Evolutionary conservation across 805 yeast genomes (phyloP).

Genomic region (Suhomyces prunicola): DNA sequence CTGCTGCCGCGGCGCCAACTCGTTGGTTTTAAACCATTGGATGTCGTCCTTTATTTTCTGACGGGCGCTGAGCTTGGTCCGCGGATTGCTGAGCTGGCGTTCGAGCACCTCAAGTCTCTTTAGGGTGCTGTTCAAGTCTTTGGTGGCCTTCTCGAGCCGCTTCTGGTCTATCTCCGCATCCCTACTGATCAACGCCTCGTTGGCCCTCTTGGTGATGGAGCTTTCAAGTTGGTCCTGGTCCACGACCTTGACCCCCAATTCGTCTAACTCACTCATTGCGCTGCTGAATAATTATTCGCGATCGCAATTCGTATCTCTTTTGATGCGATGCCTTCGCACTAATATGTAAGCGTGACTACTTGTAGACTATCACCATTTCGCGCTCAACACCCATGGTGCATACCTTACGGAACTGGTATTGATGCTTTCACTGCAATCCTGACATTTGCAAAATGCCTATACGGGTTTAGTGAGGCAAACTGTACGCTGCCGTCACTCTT

Average conservation of each 20-base stretch:
- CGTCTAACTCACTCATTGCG: conserved; percentile 9
- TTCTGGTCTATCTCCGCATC: conserved; percentile 72
- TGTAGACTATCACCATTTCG: background rate
- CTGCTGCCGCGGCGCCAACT: conserved; percentile 48
- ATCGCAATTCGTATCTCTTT: background rate
- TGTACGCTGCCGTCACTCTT: no score
- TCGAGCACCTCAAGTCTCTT: conserved; percentile 47
- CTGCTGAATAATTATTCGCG: background rate
- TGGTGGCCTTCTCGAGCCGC: conserved; percentile 65
- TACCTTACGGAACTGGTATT: no score
- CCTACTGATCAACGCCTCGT: conserved; percentile 53
- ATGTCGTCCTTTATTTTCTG: conserved; percentile 55
- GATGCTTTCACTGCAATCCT: background rate
- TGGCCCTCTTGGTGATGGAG: conserved; percentile 67
- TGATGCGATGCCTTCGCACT: background rate
- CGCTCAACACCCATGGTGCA: background rate
- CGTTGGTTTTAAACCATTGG: conserved; percentile 44
- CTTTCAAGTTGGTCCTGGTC: conserved; percentile 81
- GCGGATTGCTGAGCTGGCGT: conserved; percentile 46
- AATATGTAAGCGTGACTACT: background rate
- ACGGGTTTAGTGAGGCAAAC: no score
- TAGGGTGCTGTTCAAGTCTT: conserved; percentile 42
- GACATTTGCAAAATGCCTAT: no score
- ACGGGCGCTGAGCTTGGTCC: conserved; percentile 64
- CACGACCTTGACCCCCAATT: conserved; percentile 49